Evolutionary conservation across 2,329 filamentous ascomycete genomes (phyloP).

Genomic region (Aspergillus sp.): DNA sequence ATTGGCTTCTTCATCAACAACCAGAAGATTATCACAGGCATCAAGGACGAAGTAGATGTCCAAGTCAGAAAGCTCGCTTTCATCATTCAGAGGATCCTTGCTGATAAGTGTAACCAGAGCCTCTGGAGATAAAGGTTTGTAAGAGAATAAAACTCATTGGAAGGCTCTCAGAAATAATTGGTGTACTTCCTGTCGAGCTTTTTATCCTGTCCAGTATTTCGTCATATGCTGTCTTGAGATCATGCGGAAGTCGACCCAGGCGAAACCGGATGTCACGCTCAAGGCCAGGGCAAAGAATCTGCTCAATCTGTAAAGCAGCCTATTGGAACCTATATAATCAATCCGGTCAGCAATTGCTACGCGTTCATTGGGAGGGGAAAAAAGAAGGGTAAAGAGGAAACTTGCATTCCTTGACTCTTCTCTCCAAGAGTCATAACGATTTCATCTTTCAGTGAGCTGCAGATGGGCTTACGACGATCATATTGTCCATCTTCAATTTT

Average conservation of each 20-base stretch:
- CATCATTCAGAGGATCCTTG: not conserved
- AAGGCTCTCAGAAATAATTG: not conserved
- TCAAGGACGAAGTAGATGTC: constrained; percentile 11
- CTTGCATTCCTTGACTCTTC: not conserved
- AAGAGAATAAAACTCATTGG: not conserved
- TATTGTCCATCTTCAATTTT: not conserved
- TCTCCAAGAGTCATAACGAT: not conserved
- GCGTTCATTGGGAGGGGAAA: too few relatives aligned
- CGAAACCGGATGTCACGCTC: not conserved
- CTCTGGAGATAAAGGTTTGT: not conserved
- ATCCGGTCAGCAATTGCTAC: too few relatives aligned
- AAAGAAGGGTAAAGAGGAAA: not conserved
- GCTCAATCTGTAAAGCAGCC: not conserved
- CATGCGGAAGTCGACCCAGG: not conserved
- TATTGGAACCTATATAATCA: not conserved
- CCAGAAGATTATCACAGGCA: constrained; percentile 18
- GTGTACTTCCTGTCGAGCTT: not conserved
- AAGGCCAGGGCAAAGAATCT: not conserved
- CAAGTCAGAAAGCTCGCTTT: constrained; percentile 12
- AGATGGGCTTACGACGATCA: not conserved
- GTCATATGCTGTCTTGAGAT: not conserved
- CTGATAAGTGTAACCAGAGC: not conserved
- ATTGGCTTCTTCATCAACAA: constrained; percentile 10
- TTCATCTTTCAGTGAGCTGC: not conserved
- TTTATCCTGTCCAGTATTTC: not conserved